These are phyloP conservation scores for Suillus fuscotomentosus DNA, from an alignment of 768 basidiomycete species.

Conservation along the genomic window DNA sequence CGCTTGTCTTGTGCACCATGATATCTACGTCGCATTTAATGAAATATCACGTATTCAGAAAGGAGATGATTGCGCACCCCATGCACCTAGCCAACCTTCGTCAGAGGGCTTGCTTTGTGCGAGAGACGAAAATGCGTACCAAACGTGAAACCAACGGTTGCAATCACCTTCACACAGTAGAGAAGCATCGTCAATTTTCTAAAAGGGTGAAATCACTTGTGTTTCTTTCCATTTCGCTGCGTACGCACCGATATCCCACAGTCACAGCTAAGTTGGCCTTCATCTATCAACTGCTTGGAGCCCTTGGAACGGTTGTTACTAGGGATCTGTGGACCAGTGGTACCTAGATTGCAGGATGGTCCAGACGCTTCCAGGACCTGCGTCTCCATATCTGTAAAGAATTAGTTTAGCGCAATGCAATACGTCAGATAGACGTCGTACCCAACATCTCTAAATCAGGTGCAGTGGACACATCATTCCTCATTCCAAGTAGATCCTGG, in stretches of 20 bases:
- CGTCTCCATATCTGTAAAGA: conserved; percentile 31
- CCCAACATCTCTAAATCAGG: conserved; percentile 51
- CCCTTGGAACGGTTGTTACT: conserved; percentile 11
- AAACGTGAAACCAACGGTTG: conserved; percentile 71
- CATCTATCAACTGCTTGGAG: conserved; percentile 20
- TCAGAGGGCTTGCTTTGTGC: not conserved
- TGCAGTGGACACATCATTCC: conserved; percentile 5
- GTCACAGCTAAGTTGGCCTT: conserved; percentile 59
- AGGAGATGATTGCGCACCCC: conserved; percentile 25
- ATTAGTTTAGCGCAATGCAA: not conserved
- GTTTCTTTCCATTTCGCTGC: not conserved
- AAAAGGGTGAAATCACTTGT: not conserved
- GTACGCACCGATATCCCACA: conserved; percentile 58
- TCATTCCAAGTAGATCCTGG: conserved; percentile 25
- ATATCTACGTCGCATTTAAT: conserved; percentile 41
- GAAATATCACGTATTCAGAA: not conserved
- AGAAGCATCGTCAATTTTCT: conserved; percentile 53
- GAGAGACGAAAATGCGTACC: conserved; percentile 42
- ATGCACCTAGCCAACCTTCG: conserved; percentile 31
- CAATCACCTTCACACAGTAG: conserved; percentile 75
- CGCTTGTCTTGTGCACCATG: conserved; percentile 57
- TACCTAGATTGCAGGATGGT: conserved; percentile 10
- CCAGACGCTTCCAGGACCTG: conserved; percentile 20
- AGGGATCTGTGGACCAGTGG: not conserved
- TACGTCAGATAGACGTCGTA: conserved; percentile 16